phyloP scores from a whole-genome alignment of 257 asterid species.

The Solanum chilense region DNA sequence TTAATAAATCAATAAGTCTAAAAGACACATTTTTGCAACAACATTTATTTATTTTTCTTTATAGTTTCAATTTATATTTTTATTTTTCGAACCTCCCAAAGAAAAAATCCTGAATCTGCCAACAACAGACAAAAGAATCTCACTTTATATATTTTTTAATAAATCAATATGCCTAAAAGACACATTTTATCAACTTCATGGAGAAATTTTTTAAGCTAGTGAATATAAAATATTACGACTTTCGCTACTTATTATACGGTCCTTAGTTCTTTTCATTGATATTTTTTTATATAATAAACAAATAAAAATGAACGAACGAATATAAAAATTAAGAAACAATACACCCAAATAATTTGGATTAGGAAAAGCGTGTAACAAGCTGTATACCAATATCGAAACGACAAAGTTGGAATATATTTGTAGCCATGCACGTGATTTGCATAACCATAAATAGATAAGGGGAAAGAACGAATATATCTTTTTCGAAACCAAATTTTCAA shows the following conservation, averaged over 20 bases:
- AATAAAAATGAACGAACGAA: neutral
- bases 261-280: too few species aligned
- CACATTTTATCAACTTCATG: neutral
- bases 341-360: neutral
- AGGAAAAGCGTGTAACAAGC: neutral
- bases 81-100: too few species aligned
- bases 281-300: neutral
- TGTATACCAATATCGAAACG: neutral
- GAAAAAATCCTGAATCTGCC: rapidly evolving
- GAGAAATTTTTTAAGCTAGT: neutral
- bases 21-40: too few species aligned
- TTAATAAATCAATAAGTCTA: too few species aligned
- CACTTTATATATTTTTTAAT: neutral
- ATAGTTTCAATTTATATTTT: too few species aligned
- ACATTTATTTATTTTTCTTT: too few species aligned
- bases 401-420: neutral
- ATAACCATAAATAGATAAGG: neutral
- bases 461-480: neutral
- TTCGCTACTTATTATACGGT: neutral
- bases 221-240: neutral
- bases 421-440: neutral
- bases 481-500: neutral
- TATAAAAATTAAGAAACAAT: neutral
- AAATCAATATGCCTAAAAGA: neutral
- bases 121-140: neutral